A percentile compares a stretch with the other conserved stretches of the same genome.
Conservation (phyloP, 202 grass and related monocot species). For the Zizania palustris region DNA sequence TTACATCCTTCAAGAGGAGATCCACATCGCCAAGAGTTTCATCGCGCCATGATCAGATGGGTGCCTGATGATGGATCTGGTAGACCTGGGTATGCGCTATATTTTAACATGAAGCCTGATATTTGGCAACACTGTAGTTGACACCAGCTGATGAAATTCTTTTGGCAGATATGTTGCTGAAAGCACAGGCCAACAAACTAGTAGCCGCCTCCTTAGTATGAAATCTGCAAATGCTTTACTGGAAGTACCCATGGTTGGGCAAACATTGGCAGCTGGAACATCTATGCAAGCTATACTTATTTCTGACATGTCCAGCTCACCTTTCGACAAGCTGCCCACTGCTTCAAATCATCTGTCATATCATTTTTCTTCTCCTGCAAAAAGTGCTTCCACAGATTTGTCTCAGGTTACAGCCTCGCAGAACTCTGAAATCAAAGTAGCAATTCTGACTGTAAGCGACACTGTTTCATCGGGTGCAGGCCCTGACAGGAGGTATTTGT, state of each 20-base stretch:
- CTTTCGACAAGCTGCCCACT: slow-evolving; percentile 39
- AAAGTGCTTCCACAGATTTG: slow-evolving; percentile 33
- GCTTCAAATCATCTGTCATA: slow-evolving; percentile 2
- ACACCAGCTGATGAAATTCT: slow-evolving; percentile 14
- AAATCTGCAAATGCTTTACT: slow-evolving; percentile 96
- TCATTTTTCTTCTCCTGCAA: slow-evolving; percentile 32
- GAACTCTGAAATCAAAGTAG: slow-evolving; percentile 63
- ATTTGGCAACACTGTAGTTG: slow-evolving; percentile 8
- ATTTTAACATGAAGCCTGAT: background rate
- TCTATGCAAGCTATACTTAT: slow-evolving; percentile 76
- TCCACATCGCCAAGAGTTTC: slow-evolving; percentile 61
- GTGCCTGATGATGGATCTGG: slow-evolving; percentile 83
- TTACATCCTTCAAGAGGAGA: slow-evolving; percentile 69
- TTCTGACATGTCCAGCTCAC: slow-evolving; percentile 61
- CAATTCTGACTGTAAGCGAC: slow-evolving; percentile 93
- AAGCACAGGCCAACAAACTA: slow-evolving; percentile 87
- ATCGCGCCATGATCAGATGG: slow-evolving; percentile 87
- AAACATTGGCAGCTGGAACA: slow-evolving; percentile 68
- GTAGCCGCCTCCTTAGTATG: slow-evolving; percentile 92
- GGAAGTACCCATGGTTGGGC: slow-evolving; percentile 56
- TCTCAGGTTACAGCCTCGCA: slow-evolving; percentile 40
- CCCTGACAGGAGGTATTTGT: slow-evolving; percentile 85
- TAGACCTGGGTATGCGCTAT: slow-evolving; percentile 71
- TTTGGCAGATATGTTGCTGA: slow-evolving; percentile 75
- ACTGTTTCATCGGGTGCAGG: slow-evolving; percentile 83